These are phyloP conservation scores for Erigeron philadelphicus DNA, from an alignment of 140 eudicot species.

Conservation along the genomic window DNA sequence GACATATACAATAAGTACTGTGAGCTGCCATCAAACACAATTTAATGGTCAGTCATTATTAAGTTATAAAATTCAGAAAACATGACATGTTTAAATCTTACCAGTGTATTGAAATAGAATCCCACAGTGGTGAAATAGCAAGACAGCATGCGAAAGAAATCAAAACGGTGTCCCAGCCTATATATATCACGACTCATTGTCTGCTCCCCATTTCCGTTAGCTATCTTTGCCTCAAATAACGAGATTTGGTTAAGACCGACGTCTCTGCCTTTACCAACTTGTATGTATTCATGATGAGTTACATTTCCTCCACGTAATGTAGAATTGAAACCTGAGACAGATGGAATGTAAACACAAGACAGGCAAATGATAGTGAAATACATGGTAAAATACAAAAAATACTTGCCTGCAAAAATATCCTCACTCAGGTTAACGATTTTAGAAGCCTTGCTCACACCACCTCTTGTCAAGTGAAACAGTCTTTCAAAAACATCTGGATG, in stretches of 20 bases:
- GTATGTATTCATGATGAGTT: slow-evolving; percentile 94
- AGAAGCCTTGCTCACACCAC: slow-evolving; percentile 97
- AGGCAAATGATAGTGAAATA: slow-evolving; percentile 3
- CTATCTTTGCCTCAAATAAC: slow-evolving; percentile 85
- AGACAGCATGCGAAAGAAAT: slow-evolving; percentile 90
- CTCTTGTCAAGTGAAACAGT: slow-evolving; percentile 80
- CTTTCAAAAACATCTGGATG: slow-evolving; percentile 98
- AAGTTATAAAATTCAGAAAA: not conserved
- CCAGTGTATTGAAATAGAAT: slow-evolving; percentile 78
- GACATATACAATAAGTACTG: slow-evolving; percentile 64
- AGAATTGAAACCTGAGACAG: slow-evolving; percentile 69
- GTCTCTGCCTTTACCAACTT: slow-evolving; percentile 97
- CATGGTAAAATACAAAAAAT: slow-evolving; percentile 4
- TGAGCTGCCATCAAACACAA: slow-evolving; percentile 40
- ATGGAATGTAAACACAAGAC: slow-evolving; percentile 16
- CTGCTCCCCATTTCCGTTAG: slow-evolving; percentile 94
- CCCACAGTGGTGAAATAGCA: slow-evolving; percentile 85
- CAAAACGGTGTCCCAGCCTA: slow-evolving; percentile 90
- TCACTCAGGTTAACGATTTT: slow-evolving; percentile 78
- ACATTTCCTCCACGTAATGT: slow-evolving; percentile 90
- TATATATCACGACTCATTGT: slow-evolving; percentile 89
- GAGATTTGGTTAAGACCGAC: slow-evolving; percentile 94
- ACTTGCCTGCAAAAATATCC: slow-evolving; percentile 86
- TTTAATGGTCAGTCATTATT: not conserved
- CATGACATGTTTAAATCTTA: slow-evolving; percentile 21